Base-by-base conservation (phyloP, 2,329 filamentous ascomycete genomes). In the Coniochaeta sp. region DNA sequence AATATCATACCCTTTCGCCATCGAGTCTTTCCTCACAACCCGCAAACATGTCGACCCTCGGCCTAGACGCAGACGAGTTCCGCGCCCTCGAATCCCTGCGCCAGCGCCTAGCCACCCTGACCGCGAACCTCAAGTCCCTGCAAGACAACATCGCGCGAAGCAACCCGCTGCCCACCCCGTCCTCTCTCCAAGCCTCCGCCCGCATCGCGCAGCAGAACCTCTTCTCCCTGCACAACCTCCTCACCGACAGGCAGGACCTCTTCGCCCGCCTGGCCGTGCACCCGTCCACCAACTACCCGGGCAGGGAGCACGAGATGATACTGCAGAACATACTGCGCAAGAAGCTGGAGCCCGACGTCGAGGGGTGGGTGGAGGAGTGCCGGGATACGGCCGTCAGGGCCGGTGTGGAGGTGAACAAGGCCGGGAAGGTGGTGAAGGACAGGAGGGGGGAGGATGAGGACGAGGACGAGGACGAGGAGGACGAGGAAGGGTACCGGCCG, bases 321-420 rank as follows among this genome's bases (percentile, higher is more conserved):
- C 80, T 93, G 1, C 79, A 83, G 28, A 84, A 88, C 67, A 79
- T 96, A 1, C 78, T 96, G 34, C 87, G 91, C 43, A 96, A 95
- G 74, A 95, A 95, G 71, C 81, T 92, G 57, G 91, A 95, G 65
- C 90, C 90, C 0, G 81, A 84, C 26, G 86, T 92, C 19, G 89
- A 93, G 70, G 85, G 87, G 60, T 87, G 88, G 75, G 86, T 93
- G 28, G 82, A 85, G 24, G 77, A 85, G 58, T 88, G 86, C 1
- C 81, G 83, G 38, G 78, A 78, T 61, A 76, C 77, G 31, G 77
- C 78, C 14, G 69, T 67, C 12, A 65, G 66, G 9, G 67, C 66
- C 9, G 72, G 73, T 9, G 62, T 75, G 24, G 68, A 71, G 55
- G 71, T 68, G 52, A 70, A 73, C 58, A 62, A 64, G 8, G 52